Base-by-base conservation (phyloP, 2,329 filamentous ascomycete species). In the Cordyceps fumosorosea region DNA sequence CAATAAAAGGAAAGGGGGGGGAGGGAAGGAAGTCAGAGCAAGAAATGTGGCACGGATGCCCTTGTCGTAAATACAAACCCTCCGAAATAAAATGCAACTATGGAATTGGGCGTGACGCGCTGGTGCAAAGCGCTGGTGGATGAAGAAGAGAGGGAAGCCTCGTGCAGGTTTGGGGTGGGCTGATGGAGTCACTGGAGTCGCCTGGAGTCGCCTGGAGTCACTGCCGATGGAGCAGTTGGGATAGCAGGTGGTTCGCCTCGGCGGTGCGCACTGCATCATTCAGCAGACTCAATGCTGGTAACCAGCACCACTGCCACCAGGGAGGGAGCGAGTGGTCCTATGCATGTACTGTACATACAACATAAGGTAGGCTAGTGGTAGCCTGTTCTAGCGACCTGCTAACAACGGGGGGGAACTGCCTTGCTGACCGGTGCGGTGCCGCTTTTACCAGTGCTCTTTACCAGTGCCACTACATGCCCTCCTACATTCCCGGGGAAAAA, bases 151-250 rank as follows among this genome's bases (percentile, higher is more conserved):
- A 62, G 52, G 34, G 47, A 54, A 62, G 59, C 59, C 59, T 62
- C 59, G 59, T 62, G 59, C 59, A 42, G 59, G 52, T 51, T 42
- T 24, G 59, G 45, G 59, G 59, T 62, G 59, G 59, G 59, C 59
- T 62, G 59, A 61, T 51, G n/a, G 52, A 56, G 59, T 62, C 59
- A 62, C 58, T 63, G 62, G 56, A 59, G 50, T 45, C 50, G 26
- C 47, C 56, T 40, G 45, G 56, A 29, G 29, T 29, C 29, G 29
- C 5, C 29, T 29, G 29, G 29, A 59, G 56, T 51, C 56, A 51
- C 40, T 52, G 14, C 44, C 40, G 47, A 20, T 42, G 22, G n/a
- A 48, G 50, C 34, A 11, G 12, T 34, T 34, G 22, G 48, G 37
- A 18, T 7, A 32, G 51, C 48, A 44, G 58, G 58, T 54, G 48